These are phyloP conservation scores for Silybum marianum DNA, from an alignment of 129 eudicot genomes.

Conservation along the genomic window DNA sequence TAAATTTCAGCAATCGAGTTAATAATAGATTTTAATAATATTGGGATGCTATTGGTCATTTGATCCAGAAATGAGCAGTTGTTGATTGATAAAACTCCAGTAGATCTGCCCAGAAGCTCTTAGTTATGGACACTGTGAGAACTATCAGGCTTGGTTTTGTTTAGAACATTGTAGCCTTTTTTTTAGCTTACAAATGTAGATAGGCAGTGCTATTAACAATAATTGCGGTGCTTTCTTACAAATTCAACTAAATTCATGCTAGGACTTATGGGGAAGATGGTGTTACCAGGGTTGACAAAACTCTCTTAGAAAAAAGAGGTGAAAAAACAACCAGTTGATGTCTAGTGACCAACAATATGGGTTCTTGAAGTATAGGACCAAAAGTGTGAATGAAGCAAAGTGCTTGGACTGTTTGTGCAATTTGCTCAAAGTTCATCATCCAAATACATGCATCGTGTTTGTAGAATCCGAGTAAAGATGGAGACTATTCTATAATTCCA, in stretches of 20 bases:
- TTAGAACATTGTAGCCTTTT: background rate
- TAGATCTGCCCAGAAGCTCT: background rate
- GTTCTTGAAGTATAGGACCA: background rate
- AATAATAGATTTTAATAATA: background rate
- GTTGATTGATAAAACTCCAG: background rate
- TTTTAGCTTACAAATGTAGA: background rate
- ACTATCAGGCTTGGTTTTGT: background rate
- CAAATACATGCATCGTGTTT: background rate
- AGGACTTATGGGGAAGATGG: constrained; percentile 3
- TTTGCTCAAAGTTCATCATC: background rate
- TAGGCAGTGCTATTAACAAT: background rate
- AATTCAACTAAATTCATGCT: background rate
- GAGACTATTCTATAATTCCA: background rate
- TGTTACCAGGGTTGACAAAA: background rate
- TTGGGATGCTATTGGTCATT: background rate
- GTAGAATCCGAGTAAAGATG: background rate
- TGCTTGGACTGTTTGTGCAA: background rate
- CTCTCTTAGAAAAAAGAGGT: background rate
- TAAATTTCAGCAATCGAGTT: background rate
- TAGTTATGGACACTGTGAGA: background rate
- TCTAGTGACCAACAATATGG: background rate
- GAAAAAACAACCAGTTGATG: background rate
- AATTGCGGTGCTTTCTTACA: background rate
- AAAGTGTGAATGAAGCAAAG: background rate
- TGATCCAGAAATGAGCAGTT: background rate